A percentile compares a stretch with the other conserved stretches of the same genome.
Evolutionary conservation across 805 yeast species (phyloP).

Genomic region (Pichia membranifaciens): DNA sequence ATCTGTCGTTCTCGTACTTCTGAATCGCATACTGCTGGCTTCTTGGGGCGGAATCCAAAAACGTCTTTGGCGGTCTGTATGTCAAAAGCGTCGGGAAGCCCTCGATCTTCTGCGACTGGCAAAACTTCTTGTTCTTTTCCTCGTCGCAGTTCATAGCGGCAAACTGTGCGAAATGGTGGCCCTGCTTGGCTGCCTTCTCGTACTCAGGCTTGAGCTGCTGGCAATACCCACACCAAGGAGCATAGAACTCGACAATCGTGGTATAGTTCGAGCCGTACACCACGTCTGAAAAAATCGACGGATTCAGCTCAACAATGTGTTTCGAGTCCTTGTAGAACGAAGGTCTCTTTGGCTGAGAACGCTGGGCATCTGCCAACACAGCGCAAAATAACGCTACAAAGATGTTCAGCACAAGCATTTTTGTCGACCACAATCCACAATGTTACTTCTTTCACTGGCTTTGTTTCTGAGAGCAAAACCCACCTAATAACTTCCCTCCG

Average conservation of each 20-base stretch:
- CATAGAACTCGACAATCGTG: constrained; percentile 81
- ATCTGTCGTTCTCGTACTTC: constrained; percentile 56
- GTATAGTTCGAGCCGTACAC: constrained; percentile 70
- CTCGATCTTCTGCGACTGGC: constrained; percentile 56
- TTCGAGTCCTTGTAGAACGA: constrained; percentile 22
- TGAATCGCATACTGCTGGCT: constrained; percentile 31
- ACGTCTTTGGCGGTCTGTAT: constrained; percentile 72
- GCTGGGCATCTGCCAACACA: background rate
- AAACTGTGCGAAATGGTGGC: constrained; percentile 54
- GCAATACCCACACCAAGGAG: constrained; percentile 99
- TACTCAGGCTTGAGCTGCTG: constrained; percentile 60
- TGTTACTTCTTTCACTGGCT: no score
- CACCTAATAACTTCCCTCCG: no score
- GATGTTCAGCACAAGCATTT: background rate
- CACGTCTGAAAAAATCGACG: constrained; percentile 54
- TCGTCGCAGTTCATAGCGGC: constrained; percentile 87
- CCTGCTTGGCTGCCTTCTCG: constrained; percentile 54
- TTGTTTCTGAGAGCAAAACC: no score
- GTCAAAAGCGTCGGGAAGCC: constrained; percentile 84
- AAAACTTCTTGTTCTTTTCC: constrained; percentile 57
- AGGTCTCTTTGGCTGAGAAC: background rate
- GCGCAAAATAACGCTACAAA: background rate
- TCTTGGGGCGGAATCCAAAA: constrained; percentile 3
- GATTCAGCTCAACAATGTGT: constrained; percentile 24
- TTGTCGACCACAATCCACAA: background rate